These are phyloP conservation scores for Hyphopichia pseudoburtonii DNA, from an alignment of 1,139 yeast species.

Conservation along the genomic window DNA sequence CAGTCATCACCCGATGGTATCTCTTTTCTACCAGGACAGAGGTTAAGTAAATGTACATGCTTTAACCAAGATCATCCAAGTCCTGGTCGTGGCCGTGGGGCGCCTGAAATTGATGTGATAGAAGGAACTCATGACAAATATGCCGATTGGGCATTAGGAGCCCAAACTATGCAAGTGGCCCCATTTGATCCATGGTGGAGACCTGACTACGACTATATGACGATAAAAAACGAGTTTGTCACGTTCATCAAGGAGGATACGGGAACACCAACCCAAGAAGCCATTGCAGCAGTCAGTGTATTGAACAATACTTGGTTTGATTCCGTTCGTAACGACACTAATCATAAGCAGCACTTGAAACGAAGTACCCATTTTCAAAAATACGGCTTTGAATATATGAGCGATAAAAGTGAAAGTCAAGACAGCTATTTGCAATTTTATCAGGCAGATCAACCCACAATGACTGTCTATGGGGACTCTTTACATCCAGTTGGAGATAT, in stretches of 20 bases:
- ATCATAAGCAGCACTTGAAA: conserved; percentile 9
- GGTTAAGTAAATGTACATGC: conserved; percentile 25
- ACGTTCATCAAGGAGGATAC: conserved; percentile 28
- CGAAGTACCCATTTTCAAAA: conserved; percentile 17
- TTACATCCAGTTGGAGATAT: conserved; percentile 25
- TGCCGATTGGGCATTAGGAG: conserved; percentile 19
- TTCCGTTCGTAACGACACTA: conserved; percentile 9
- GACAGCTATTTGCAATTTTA: conserved; percentile 26
- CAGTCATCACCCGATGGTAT: conserved; percentile 32
- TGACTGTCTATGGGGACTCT: conserved; percentile 24
- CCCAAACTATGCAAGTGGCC: conserved; percentile 33
- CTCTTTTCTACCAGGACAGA: conserved; percentile 30
- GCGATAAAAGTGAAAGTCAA: conserved; percentile 14
- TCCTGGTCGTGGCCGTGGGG: conserved; percentile 30
- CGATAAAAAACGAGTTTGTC: conserved; percentile 16
- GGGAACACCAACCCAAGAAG: conserved; percentile 32
- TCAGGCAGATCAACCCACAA: conserved; percentile 19
- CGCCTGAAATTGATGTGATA: conserved; percentile 34
- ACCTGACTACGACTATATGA: conserved; percentile 29
- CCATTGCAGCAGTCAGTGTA: conserved; percentile 26
- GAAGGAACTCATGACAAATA: conserved; percentile 25
- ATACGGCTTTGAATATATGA: conserved; percentile 26
- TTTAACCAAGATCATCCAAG: conserved; percentile 31
- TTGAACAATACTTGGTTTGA: conserved; percentile 25
- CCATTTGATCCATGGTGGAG: conserved; percentile 36